Percentiles rank a stretch among this genome's conserved stretches.
phyloP scores from a whole-genome alignment of 805 yeast genomes.

The Diddensiella caesifluorescens region DNA sequence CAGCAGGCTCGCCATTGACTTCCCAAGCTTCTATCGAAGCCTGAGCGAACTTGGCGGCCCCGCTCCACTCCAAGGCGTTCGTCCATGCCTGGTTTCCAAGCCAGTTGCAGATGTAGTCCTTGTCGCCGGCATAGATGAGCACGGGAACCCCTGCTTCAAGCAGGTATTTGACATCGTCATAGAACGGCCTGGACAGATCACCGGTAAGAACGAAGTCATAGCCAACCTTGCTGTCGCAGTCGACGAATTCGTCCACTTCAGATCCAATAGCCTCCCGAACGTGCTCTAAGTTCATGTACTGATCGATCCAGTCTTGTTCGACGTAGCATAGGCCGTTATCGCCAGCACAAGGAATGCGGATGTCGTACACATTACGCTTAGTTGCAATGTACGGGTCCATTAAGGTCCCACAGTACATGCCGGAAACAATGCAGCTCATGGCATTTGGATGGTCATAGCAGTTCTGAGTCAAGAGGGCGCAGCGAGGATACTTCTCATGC shows the following conservation, averaged over 20 bases:
- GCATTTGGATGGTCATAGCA: slow-evolving; percentile 70
- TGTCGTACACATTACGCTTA: slow-evolving; percentile 83
- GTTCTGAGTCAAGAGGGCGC: slow-evolving; percentile 61
- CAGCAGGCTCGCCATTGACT: slow-evolving; percentile 47
- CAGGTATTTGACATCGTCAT: slow-evolving; percentile 57
- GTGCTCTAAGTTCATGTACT: slow-evolving; percentile 65
- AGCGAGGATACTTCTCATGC: slow-evolving; percentile 62
- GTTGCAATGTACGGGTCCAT: slow-evolving; percentile 72
- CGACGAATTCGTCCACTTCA: slow-evolving; percentile 58
- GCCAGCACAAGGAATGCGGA: slow-evolving; percentile 61
- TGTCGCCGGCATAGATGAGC: slow-evolving; percentile 80
- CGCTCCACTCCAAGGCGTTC: slow-evolving; percentile 55
- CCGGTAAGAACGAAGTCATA: slow-evolving; percentile 53
- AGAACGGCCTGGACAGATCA: slow-evolving; percentile 84
- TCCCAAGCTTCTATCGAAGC: slow-evolving; percentile 28
- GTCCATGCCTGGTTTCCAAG: slow-evolving; percentile 81
- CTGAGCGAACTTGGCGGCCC: slow-evolving; percentile 43
- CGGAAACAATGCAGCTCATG: slow-evolving; percentile 85
- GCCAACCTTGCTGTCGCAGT: slow-evolving; percentile 68
- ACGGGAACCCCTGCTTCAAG: slow-evolving; percentile 66
- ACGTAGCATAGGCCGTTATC: slow-evolving; percentile 57
- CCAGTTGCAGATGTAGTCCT: slow-evolving; percentile 87
- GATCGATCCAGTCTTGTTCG: slow-evolving; percentile 62
- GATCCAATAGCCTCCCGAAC: slow-evolving; percentile 80
- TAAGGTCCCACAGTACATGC: slow-evolving; percentile 77